Evolutionary conservation across 2,329 filamentous ascomycete species (phyloP), one percentile per base, ranked within the genome.

Genomic region (Phoma sp.): DNA sequence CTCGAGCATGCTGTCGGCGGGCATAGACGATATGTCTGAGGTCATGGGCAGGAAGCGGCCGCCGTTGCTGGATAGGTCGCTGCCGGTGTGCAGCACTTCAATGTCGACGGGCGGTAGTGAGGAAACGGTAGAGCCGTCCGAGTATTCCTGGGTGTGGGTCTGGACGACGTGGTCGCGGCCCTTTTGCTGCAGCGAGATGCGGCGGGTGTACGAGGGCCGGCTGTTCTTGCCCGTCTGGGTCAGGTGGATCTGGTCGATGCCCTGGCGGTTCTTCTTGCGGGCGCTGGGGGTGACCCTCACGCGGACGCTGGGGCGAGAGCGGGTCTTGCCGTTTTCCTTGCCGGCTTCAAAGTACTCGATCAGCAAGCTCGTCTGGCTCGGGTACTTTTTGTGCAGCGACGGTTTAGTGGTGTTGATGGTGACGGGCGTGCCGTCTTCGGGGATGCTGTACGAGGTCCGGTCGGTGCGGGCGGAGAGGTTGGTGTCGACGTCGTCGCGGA

Each of bases 271-370:
- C 40, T 59, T 58, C 69, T 81, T 86, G 73, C 81, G 83, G 61
- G 77, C 79, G 20, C 82, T 82, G 12, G 93, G 93, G 12, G 91
- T 96, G 58, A 96, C 84, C 64, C 87, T 84, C 47, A 91, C 88
- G 64, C 88, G 80, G 47, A 97, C 91, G 73, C 92, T 96, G 11
- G 93, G 92, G 65, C 90, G 87, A 66, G 89, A 88, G 65, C 86
- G 84, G 28, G 81, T 78, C 68, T 77, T 82, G 68, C 76, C 81
- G 65, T 81, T 81, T 51, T 84, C 78, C 74, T 91, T 93, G 59
- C 88, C 86, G 63, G 87, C 90, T 77, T 96, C 93, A 69, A 96
- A 97, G 76, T 96, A 96, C 78, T 97, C 93, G 68, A 97, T 97
- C 67, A 97, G 82, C 62, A 97, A 82, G 51, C 91, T 96, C 30